A percentile compares a stretch with the other conserved stretches of the same genome.
These are phyloP conservation scores for Chaetomium sp. DNA, from an alignment of 2,329 filamentous ascomycete species.

Conservation along the genomic window DNA sequence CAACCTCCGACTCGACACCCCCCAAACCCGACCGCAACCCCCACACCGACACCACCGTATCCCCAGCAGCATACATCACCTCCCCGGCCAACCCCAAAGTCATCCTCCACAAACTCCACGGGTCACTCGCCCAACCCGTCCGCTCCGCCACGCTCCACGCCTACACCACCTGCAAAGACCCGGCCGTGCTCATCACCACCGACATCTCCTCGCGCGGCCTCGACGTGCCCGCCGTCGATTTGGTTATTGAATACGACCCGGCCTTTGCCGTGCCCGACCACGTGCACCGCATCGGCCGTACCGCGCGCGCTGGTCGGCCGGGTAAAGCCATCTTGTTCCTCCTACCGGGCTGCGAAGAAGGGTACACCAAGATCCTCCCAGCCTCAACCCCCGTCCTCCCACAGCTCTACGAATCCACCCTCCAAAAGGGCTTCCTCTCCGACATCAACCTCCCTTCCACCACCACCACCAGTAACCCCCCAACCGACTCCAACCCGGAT, in stretches of 20 bases:
- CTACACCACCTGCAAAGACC: slow-evolving; percentile 66
- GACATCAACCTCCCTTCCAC: slow-evolving; percentile 52
- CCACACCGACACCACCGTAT: slow-evolving; percentile 49
- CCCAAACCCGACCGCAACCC: slow-evolving; percentile 21
- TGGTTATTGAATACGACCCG: slow-evolving; percentile 94
- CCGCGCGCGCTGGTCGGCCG: slow-evolving; percentile 82
- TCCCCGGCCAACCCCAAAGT: slow-evolving; percentile 66
- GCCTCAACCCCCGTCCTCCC: slow-evolving; percentile 42
- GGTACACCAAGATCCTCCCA: slow-evolving; percentile 71
- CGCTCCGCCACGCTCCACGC: slow-evolving; percentile 79
- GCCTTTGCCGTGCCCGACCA: slow-evolving; percentile 92
- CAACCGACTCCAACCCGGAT: no score
- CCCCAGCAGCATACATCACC: slow-evolving; percentile 64
- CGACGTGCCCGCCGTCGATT: slow-evolving; percentile 88
- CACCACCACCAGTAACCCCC: slow-evolving; percentile 37
- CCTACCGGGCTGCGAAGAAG: slow-evolving; percentile 84
- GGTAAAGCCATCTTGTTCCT: slow-evolving; percentile 87
- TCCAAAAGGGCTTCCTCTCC: slow-evolving; percentile 59
- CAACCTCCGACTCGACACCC: slow-evolving; percentile 18
- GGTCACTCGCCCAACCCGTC: slow-evolving; percentile 79
- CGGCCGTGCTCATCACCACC: slow-evolving; percentile 82
- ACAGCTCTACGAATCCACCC: slow-evolving; percentile 47
- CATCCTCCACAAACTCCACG: slow-evolving; percentile 81
- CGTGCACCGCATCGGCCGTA: slow-evolving; percentile 88
- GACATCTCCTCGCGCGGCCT: slow-evolving; percentile 94